Base-by-base conservation (phyloP, 805 yeast species). In the Metschnikowia dekortorum region DNA sequence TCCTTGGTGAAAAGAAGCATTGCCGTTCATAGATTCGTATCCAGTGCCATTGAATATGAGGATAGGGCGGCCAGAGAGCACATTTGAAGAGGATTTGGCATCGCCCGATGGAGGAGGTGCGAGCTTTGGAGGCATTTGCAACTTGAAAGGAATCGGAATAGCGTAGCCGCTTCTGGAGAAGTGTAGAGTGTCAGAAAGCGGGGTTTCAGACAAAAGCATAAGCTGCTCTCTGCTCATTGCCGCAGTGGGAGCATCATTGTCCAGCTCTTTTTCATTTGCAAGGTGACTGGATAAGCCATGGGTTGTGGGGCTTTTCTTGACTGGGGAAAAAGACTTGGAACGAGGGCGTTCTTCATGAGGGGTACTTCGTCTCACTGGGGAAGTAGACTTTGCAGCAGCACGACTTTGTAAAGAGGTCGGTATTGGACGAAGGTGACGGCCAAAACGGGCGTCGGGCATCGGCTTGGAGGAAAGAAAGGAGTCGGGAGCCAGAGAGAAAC, bases 121-220 rank as follows among this genome's bases (percentile, higher is more conserved):
- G 39, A 73, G 58, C 46, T 67, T 70, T 4, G 78, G 78, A 1
- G 78, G 78, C 42, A 73, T 54, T 33, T 64, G 62, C 38, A 74
- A 56, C 6, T 73, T 66, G 54, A 73, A 73, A 3, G 78, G 78
- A 37, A 74, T 70, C 1, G 78, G 78, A 37, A 73, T 72, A 6
- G 66, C 67, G 49, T 73, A 66, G 41, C 64, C 61, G 2, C 50
- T 42, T 39, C 46, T 47, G 44, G 61, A 55, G 31, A 73, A 65
- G 56, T 73, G 78, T 29, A 74, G 59, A 34, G 64, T 64, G 31
- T 63, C 68, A 2, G 75, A 65, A 1, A 68, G 47, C 1, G 76
- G 75, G 8, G 74, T 68, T 8, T 63, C 60, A 6, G 75, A 65
- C 26, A 73, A 58, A 44, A 39, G 39, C 38, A 55, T 59, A 36